Base-by-base conservation (phyloP, 1,139 yeast genomes). In the Debaryomycetaceae sp. region DNA sequence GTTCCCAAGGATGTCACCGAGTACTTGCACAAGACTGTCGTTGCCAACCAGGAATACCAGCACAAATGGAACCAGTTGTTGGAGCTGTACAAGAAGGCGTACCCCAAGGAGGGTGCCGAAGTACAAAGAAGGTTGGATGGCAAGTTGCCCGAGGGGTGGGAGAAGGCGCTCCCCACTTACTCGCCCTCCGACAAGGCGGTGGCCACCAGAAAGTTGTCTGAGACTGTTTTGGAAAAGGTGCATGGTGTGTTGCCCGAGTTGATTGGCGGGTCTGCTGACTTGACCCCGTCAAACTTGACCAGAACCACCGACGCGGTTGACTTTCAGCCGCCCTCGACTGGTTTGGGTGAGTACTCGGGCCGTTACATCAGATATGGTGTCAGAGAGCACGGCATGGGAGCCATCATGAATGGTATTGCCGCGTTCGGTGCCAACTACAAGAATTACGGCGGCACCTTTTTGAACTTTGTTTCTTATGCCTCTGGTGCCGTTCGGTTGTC, bases 321-420 rank as follows among this genome's bases (percentile, higher is more conserved):
- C 64, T 91, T 89, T 93, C 97, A 91, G 75, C 88, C 93, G 39
- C 86, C 91, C 35, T 55, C 78, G 38, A 69, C 89, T 44, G 79
- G 78, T 32, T 71, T 86, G 45, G 98, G 98, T 65, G 78, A 78
- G 58, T 89, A 81, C 71, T 45, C 77, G 39, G 99, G 99, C 60
- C 83, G 96, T 61, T 91, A 91, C 72, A 75, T 91, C 62, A 83
- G 97, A 71, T 91, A 83, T 62, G 99, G 99, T 78, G 96, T 91
- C 44, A 85, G 99, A 69, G 99, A 91, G 72, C 98, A 93, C 68
- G 98, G 88, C 65, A 89, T 91, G 97, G 96, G 96, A 68, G 97
- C 97, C 46, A 84, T 91, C 60, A 78, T 91, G 81, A 91, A 93
- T 65, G 99, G 99, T 80, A 83, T 91, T 52, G 75, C 93, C 45